Base-by-base conservation (phyloP, 257 asterid species). In the Ligustrum vulgare region DNA sequence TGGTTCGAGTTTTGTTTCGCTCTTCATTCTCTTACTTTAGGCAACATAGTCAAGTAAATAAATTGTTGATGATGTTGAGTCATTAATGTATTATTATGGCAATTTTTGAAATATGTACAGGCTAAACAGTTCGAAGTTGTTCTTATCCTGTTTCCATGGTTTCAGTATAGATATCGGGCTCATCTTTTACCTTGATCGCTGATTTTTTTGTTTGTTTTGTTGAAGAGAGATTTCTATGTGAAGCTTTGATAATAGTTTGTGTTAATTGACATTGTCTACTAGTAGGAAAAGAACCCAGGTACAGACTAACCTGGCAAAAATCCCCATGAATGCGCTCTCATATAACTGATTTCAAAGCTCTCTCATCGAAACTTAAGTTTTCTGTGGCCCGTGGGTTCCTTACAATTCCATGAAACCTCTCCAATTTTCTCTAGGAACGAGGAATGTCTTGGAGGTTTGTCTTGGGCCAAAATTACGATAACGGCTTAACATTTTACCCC, bases 321-420 rank as follows among this genome's bases (percentile, higher is more conserved):
- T 41, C 49, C 20, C 56, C 56, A 15, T 2, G 3, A 5, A 12
- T 13, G 56, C 3, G 56, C 56, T 15, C 56, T 45, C 56, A 4
- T 45, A 13, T 15, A 12, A 45, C 6, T 45, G 20, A 45, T 45
- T 45, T 45, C 62, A 45, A 35, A 34, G n/a, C 7, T 6, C 76
- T n/a, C 13, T 65, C 69, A 13, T 49, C 34, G 22, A 47, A 45
- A 0, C 8, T 56, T 67, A 60, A 66, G 66, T 72, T 47, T 73
- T 25, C 49, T 72, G 70, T 70, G 67, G 56, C 56, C 35, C 71
- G 51, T 77, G 76, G 89, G 71, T 80, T 78, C 89, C 89, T 77
- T 94, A 92, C 73, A 96, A 87, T 66, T 75, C 83, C 79, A 81
- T 92, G 98, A 86, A 91, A 37, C 96, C 96, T 69, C 82, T 92